Evolutionary conservation across 441 rosid genomes (phyloP), one percentile per base, ranked within the genome.

Genomic region (Omphalea diandra): DNA sequence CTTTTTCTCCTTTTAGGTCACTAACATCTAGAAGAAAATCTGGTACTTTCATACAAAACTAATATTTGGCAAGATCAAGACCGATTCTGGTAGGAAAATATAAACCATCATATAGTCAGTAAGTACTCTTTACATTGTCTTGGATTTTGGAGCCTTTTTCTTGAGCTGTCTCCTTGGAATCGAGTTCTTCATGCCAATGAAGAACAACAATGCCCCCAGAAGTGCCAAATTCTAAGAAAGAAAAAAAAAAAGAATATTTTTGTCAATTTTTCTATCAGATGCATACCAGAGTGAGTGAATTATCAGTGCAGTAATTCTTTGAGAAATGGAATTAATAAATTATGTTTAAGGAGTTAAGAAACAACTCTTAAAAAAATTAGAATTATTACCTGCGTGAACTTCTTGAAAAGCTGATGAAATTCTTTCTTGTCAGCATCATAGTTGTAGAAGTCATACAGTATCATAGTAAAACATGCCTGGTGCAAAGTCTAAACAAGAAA

Each of bases 161-260:
- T 80, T 82, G 47, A 77, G 79, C 41, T 83, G 90, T 65, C 90
- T 85, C 73, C 84, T 80, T 7, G 88, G 92, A 75, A 85, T 77
- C 20, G 93, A 88, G 80, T 90, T 90, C 84, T 85, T 90, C 91
- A 87, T 90, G 72, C 97, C 97, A 43, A 88, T 76, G 64, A 83
- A 88, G 77, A 88, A 88, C 44, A 90, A 87, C 76, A 90, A 71
- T 26, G 86, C 94, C 52, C 97, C 97, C 63, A 85, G 76, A 0
- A 90, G 79, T 40, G 96, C 96, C 73, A 90, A 36, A 76, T 77
- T 84, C 96, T 90, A 80, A 72, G 69, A 60, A 66, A 26, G 20
- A 47, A 44, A 59, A 15, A 17, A 12, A 29, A 6, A 20, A 53
- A 53, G 10, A 2, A 61, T 53, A 60, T 26, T 10, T 5, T 46